phyloP scores from a whole-genome alignment of 2,329 filamentous ascomycete species.

The Aspergillus felis region DNA sequence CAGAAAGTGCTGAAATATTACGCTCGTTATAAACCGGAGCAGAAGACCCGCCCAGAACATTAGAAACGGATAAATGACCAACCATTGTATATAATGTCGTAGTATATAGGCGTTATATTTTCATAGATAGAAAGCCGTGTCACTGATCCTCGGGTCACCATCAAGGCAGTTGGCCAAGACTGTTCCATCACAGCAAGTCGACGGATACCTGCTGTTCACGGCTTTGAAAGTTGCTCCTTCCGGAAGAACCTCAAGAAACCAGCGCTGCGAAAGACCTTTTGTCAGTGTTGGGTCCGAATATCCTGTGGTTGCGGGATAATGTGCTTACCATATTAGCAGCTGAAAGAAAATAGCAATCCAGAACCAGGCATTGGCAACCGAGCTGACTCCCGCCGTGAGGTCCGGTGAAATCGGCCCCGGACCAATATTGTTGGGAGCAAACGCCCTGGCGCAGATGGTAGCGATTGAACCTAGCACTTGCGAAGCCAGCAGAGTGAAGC shows the following conservation, averaged over 20 bases:
- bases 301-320: background rate
- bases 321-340: constrained; percentile 55
- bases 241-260: constrained; percentile 44
- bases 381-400: constrained; percentile 47
- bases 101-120: no score
- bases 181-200: background rate
- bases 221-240: constrained; percentile 44
- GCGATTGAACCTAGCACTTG: constrained; percentile 60
- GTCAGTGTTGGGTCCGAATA: constrained; percentile 1
- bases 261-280: constrained; percentile 20
- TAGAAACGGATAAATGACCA: no score
- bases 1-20: no score
- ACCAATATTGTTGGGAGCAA: constrained; percentile 58
- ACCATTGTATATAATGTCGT: no score
- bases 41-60: no score
- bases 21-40: no score
- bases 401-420: constrained; percentile 62
- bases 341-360: constrained; percentile 60
- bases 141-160: no score
- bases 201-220: constrained; percentile 19
- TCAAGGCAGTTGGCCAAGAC: background rate
- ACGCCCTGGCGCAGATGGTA: constrained; percentile 59
- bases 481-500: constrained; percentile 56
- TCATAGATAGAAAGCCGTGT: no score
- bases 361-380: constrained; percentile 53